These are phyloP conservation scores for Rhododendron ovatum DNA, from an alignment of 148 eudicot genomes.

Conservation along the genomic window DNA sequence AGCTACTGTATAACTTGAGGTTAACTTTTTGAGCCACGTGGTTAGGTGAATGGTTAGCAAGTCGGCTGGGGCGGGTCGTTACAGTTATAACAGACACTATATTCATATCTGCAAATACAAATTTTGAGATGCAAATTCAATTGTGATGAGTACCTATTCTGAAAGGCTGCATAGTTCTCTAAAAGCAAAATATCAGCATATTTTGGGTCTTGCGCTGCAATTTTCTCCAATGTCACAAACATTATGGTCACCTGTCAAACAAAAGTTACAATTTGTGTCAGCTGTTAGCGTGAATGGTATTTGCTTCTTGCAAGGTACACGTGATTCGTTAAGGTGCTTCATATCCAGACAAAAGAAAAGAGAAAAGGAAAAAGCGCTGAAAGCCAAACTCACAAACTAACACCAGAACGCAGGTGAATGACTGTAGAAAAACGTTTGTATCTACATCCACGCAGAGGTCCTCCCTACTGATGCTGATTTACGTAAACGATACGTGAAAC, in stretches of 20 bases:
- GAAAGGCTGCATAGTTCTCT: conserved; percentile 98
- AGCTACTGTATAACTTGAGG: too few relatives aligned
- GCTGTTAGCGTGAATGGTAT: background rate
- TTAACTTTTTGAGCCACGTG: too few relatives aligned
- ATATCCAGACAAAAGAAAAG: background rate
- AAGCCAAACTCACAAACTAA: background rate
- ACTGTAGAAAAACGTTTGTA: background rate
- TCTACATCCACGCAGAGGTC: background rate
- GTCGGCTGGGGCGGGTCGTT: too few relatives aligned
- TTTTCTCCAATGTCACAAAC: conserved; percentile 93
- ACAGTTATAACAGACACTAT: background rate
- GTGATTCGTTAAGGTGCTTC: background rate
- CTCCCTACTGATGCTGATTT: background rate
- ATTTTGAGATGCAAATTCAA: background rate
- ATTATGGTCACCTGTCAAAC: conserved; percentile 70
- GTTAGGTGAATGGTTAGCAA: too few relatives aligned
- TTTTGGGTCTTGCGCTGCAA: conserved; percentile 75
- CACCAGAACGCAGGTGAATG: background rate
- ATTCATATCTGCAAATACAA: background rate
- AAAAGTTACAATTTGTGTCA: background rate
- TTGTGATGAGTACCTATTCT: conserved; percentile 58
- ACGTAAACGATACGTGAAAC: background rate
- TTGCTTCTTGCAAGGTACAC: background rate
- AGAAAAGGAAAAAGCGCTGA: background rate
- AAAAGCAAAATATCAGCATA: conserved; percentile 78